Conservation (phyloP, 2,329 filamentous ascomycete species). For the Dactylonectria estremocensis region DNA sequence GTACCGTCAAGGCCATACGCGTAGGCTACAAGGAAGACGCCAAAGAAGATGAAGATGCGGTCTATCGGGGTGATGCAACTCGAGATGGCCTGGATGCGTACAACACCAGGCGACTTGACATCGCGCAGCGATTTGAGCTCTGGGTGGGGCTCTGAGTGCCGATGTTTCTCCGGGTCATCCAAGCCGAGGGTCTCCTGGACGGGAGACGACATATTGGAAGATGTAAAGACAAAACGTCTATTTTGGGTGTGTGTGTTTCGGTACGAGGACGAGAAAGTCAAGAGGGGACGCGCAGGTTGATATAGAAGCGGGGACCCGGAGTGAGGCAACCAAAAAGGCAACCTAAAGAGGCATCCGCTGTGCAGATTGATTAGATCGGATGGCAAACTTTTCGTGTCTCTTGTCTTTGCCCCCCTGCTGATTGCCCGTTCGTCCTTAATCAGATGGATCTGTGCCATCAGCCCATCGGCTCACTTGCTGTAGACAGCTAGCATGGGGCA, state of each 20-base stretch:
- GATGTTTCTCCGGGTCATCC: not conserved
- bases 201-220: constrained; percentile 16
- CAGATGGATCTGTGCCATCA: constrained; percentile 28
- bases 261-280: not conserved
- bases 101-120: constrained; percentile 67
- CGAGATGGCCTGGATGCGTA: constrained; percentile 71
- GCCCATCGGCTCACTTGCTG: constrained; percentile 17
- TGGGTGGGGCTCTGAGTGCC: not conserved
- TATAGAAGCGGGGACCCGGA: constrained; percentile 11
- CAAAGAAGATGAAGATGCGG: constrained; percentile 70
- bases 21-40: constrained; percentile 75
- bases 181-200: constrained; percentile 12
- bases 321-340: not conserved
- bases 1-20: constrained; percentile 74
- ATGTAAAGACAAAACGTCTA: not conserved
- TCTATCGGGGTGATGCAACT: constrained; percentile 66
- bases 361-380: constrained; percentile 34
- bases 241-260: not conserved
- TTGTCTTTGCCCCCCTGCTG: not conserved
- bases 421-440: constrained; percentile 8
- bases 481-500: not conserved
- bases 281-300: constrained; percentile 15
- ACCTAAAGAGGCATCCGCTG: constrained; percentile 3
- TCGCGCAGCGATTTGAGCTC: constrained; percentile 39
- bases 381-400: not conserved